These are phyloP conservation scores for Heritiera fomes DNA, from an alignment of 345 rosid genomes.

Conservation along the genomic window DNA sequence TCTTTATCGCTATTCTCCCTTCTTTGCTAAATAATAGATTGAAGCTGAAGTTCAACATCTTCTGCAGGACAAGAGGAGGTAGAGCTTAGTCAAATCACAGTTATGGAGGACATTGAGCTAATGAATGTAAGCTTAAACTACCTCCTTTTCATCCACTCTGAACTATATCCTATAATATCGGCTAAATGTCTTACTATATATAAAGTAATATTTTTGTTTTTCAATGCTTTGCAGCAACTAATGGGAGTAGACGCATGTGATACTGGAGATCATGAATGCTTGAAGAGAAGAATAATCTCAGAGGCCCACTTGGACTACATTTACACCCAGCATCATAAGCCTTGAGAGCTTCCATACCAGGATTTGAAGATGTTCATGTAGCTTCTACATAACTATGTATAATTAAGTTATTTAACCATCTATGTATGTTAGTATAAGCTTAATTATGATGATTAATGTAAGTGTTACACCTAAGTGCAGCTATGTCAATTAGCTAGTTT, in stretches of 20 bases:
- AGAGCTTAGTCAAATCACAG: conserved; percentile 26
- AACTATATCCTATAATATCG: neutral
- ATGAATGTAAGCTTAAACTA: conserved; percentile 31
- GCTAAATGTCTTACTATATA: neutral
- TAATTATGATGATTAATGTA: conserved; percentile 14
- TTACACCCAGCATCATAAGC: conserved; percentile 76
- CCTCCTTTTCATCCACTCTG: neutral
- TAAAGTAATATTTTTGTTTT: neutral
- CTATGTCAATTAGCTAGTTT: neutral
- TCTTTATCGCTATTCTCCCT: neutral
- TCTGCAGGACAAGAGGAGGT: conserved; percentile 37
- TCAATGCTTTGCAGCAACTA: conserved; percentile 32
- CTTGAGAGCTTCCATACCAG: conserved; percentile 26
- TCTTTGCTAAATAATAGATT: neutral
- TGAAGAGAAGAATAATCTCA: conserved; percentile 51
- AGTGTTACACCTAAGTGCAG: conserved; percentile 13
- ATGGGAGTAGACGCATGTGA: conserved; percentile 59
- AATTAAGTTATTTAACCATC: neutral
- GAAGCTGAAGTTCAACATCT: conserved; percentile 6
- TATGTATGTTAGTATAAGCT: neutral
- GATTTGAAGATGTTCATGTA: conserved; percentile 1
- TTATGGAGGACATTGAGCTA: conserved; percentile 32
- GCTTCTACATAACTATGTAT: conserved; percentile 3
- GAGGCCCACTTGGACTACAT: conserved; percentile 93
- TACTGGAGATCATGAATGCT: conserved; percentile 58